These are phyloP conservation scores for Lichtheimia hyalospora DNA, from an alignment of 371 early-diverging fungal species.

Conservation along the genomic window DNA sequence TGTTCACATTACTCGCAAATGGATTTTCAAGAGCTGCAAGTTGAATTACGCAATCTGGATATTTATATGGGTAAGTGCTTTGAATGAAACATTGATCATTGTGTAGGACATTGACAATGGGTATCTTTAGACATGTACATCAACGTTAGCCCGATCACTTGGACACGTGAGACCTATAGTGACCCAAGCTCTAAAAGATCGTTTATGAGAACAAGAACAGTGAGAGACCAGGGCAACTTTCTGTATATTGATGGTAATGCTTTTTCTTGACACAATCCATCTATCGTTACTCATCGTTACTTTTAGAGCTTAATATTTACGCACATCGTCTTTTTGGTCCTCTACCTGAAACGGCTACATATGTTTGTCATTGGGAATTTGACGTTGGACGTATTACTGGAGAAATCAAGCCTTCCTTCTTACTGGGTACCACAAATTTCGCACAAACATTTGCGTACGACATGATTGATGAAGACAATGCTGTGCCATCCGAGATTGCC, in stretches of 20 bases:
- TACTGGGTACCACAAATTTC: conserved; percentile 58
- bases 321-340: conserved; percentile 80
- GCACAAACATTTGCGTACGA: conserved; percentile 70
- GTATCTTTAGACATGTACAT: conserved; percentile 59
- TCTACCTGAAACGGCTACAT: conserved; percentile 66
- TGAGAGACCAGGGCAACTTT: conserved; percentile 48
- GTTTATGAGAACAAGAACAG: conserved; percentile 33
- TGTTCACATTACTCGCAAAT: conserved; percentile 59
- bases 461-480: conserved; percentile 72
- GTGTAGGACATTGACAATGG: neutral
- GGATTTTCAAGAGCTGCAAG: conserved; percentile 64
- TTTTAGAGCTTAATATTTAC: conserved; percentile 57
- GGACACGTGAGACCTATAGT: conserved; percentile 51
- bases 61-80: conserved; percentile 59
- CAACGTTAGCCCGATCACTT: conserved; percentile 62
- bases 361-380: conserved; percentile 76
- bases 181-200: conserved; percentile 27
- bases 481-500: conserved; percentile 55
- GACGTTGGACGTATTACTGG: conserved; percentile 71
- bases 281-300: neutral
- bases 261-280: neutral
- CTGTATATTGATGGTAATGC: conserved; percentile 61
- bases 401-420: conserved; percentile 65
- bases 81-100: neutral
- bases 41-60: conserved; percentile 68